Evolutionary conservation across 371 early-diverging fungal genomes (phyloP).

Genomic region (Dinochytrium kinnereticum): DNA sequence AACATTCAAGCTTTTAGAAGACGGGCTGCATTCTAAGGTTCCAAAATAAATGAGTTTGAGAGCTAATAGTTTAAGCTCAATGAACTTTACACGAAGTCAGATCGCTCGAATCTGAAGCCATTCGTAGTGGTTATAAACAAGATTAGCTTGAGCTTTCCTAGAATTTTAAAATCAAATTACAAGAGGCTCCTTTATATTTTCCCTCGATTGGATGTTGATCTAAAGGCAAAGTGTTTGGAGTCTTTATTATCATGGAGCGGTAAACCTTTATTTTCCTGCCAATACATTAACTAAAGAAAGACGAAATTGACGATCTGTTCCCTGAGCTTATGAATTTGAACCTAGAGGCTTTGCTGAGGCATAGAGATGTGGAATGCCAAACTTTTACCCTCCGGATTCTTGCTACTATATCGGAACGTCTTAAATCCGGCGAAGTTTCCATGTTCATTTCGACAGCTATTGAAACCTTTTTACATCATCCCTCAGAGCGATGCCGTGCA

Average conservation of each 20-base stretch:
- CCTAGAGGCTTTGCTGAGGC: constrained; percentile 50
- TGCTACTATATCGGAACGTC: constrained; percentile 48
- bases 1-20: not conserved
- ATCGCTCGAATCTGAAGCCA: constrained; percentile 25
- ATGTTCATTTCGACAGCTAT: constrained; percentile 47
- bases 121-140: constrained; percentile 41
- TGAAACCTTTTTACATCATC: constrained; percentile 33
- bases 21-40: not conserved
- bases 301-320: constrained; percentile 58
- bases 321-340: constrained; percentile 53
- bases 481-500: constrained; percentile 47
- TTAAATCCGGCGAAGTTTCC: constrained; percentile 50
- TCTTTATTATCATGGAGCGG: constrained; percentile 55
- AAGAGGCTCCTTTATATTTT: constrained; percentile 38
- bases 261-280: not conserved
- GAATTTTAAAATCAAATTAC: constrained; percentile 22
- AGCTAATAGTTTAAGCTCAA: constrained; percentile 19
- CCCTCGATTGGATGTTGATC: constrained; percentile 33
- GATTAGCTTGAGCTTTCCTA: constrained; percentile 41
- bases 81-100: constrained; percentile 19
- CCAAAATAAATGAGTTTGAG: not conserved
- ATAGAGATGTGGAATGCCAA: constrained; percentile 66
- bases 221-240: constrained; percentile 53
- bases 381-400: constrained; percentile 58
- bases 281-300: constrained; percentile 26